A percentile compares a stretch with the other conserved stretches of the same genome.
These are phyloP conservation scores for Leptodontidium sp. DNA, from an alignment of 2,329 filamentous ascomycete genomes.

Conservation along the genomic window DNA sequence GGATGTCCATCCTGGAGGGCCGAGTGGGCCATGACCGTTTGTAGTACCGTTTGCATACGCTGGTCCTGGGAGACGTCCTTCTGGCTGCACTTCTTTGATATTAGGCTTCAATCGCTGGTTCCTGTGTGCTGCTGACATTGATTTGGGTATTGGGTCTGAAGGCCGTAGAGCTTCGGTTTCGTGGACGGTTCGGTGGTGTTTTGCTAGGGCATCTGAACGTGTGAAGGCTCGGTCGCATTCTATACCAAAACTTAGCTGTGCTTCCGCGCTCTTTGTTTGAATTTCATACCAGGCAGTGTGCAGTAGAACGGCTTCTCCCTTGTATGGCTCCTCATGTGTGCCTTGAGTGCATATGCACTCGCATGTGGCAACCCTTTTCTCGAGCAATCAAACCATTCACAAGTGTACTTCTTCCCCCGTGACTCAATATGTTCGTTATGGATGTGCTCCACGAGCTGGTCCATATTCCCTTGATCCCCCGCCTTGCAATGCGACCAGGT, in stretches of 20 bases:
- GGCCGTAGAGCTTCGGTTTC: constrained; percentile 94
- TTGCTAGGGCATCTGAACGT: constrained; percentile 91
- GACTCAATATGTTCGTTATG: constrained; percentile 95
- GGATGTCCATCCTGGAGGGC: constrained; percentile 44
- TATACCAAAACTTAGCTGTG: constrained; percentile 50
- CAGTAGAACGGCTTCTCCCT: constrained; percentile 99
- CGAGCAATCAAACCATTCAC: constrained; percentile 92
- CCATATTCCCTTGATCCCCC: constrained; percentile 81
- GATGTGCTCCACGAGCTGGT: constrained; percentile 81
- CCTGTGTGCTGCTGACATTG: constrained; percentile 58
- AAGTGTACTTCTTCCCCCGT: constrained; percentile 96
- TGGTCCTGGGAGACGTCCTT: constrained; percentile 59
- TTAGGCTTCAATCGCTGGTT: constrained; percentile 68
- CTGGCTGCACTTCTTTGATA: constrained; percentile 61
- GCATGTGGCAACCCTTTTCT: constrained; percentile 92
- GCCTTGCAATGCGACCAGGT: constrained; percentile 79
- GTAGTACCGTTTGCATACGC: constrained; percentile 54
- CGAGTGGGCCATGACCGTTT: constrained; percentile 30
- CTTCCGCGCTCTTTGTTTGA: neutral
- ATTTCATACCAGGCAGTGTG: constrained; percentile 79
- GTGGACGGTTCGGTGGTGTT: constrained; percentile 98
- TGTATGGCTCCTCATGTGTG: constrained; percentile 97
- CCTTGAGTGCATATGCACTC: constrained; percentile 93
- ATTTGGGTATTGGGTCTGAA: constrained; percentile 76
- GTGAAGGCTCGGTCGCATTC: constrained; percentile 98